phyloP scores from a whole-genome alignment of 345 rosid species.

The Noccaea caerulescens region DNA sequence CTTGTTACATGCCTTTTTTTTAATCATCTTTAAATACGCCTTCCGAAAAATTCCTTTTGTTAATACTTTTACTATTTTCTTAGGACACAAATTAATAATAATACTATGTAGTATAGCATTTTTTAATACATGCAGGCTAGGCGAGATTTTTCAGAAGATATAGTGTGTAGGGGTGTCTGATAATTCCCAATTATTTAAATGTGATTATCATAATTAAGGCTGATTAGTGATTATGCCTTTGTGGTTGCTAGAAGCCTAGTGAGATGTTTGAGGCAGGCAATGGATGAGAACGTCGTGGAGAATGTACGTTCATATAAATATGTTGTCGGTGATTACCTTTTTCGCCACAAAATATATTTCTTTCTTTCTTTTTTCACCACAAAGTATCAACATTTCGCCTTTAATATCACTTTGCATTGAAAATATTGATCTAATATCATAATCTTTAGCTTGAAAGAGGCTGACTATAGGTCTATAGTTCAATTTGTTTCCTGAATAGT shows the following conservation, averaged over 20 bases:
- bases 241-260: conserved; percentile 11
- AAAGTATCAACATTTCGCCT: not conserved
- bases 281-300: conserved; percentile 23
- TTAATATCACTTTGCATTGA: not conserved
- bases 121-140: not conserved
- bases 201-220: not conserved
- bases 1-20: not conserved
- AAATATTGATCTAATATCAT: not conserved
- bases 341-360: conserved; percentile 14
- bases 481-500: not conserved
- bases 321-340: conserved; percentile 35
- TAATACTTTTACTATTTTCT: not conserved
- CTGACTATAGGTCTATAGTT: not conserved
- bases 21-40: not conserved
- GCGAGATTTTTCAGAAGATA: conserved; percentile 22
- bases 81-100: not conserved
- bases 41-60: conserved; percentile 40
- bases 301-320: conserved; percentile 34
- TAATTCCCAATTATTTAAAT: conserved; percentile 26
- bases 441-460: not conserved
- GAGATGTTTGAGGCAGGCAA: conserved; percentile 24
- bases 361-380: conserved; percentile 9
- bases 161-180: conserved; percentile 24
- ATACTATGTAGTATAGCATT: not conserved
- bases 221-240: conserved; percentile 18